A percentile compares a stretch with the other conserved stretches of the same genome.
phyloP scores from a whole-genome alignment of 2,329 filamentous ascomycete species.

The Truncatella angustata region DNA sequence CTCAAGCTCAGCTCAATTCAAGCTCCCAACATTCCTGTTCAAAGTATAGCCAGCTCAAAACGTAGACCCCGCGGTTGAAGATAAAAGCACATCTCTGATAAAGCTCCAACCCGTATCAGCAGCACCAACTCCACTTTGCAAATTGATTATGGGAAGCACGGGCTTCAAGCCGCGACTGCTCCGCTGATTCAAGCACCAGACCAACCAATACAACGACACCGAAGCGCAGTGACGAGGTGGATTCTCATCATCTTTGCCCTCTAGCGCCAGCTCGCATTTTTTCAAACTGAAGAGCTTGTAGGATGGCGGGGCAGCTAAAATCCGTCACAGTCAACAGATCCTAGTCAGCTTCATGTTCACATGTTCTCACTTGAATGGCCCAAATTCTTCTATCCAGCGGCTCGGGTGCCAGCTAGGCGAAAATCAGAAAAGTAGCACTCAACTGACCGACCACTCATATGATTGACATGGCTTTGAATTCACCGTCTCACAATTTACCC shows the following conservation, averaged over 20 bases:
- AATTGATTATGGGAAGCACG: too few species aligned
- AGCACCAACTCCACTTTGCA: too few species aligned
- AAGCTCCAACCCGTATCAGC: too few species aligned
- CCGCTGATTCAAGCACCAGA: neutral
- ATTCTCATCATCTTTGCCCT: neutral
- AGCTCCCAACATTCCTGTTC: neutral
- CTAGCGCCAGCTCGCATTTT: neutral
- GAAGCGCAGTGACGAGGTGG: neutral
- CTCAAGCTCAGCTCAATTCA: neutral
- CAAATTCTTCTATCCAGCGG: neutral
- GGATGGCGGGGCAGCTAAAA: conserved; percentile 26
- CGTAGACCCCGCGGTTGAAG: neutral
- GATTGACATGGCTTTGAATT: neutral
- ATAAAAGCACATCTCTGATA: neutral
- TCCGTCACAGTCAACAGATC: conserved; percentile 13
- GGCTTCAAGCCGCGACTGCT: neutral
- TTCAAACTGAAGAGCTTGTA: neutral
- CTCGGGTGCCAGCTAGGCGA: neutral
- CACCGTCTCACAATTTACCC: too few species aligned
- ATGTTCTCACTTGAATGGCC: too few species aligned
- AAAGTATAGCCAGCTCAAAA: neutral
- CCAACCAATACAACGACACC: conserved; percentile 4
- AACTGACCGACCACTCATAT: neutral
- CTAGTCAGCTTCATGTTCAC: neutral
- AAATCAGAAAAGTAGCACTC: neutral